Evolutionary conservation across 2,329 filamentous ascomycete species (phyloP), one percentile per base, ranked within the genome.

Genomic region (Colletotrichum sp.): DNA sequence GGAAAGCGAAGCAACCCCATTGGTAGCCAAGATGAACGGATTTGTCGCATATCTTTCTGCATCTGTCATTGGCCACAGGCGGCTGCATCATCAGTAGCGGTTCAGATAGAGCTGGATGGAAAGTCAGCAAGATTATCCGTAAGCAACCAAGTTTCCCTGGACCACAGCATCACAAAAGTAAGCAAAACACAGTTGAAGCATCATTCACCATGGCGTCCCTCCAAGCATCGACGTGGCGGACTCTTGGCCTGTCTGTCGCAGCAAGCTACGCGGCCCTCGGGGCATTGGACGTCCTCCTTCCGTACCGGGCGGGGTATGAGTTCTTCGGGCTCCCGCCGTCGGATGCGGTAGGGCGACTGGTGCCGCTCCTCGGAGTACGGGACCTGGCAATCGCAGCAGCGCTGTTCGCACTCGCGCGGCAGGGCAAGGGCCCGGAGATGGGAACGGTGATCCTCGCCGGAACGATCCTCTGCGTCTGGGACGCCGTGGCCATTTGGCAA

Each of bases 191-290:
- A 13, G n/a, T 7, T 52, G 43, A 52, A 59, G 55, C 55, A 59
- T 59, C 24, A 26, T 72, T 72, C n/a, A 52, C 6, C n/a, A 77
- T 75, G 75, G 15, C 64, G 3, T 30, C 52, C 24, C 65, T 87
- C 86, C 75, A 78, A 68, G 32, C 71, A 24, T 74, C 74, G 7
- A 77, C 77, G 6, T 77, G 75, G 72, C 71, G 64, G 3, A 16
- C 59, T 13, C 48, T 74, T 8, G 71, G 77, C 13, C 63, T 74
- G n/a, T 72, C 71, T 8, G 77, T 77, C 15, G 74, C 71, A 9
- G 52, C 64, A 15, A 74, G 76, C 43, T 78, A 78, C 36, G 13
- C 59, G 4, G 43, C 7, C 7, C 72, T 78, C 55, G 68, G 74
- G 18, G 15, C 57, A 2, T 28, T 75, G 21, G 5, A 63, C 24